Percentiles rank a stretch among this genome's conserved stretches.
Evolutionary conservation across 129 eudicot genomes (phyloP).

Genomic region (Escallonia herrerae): DNA sequence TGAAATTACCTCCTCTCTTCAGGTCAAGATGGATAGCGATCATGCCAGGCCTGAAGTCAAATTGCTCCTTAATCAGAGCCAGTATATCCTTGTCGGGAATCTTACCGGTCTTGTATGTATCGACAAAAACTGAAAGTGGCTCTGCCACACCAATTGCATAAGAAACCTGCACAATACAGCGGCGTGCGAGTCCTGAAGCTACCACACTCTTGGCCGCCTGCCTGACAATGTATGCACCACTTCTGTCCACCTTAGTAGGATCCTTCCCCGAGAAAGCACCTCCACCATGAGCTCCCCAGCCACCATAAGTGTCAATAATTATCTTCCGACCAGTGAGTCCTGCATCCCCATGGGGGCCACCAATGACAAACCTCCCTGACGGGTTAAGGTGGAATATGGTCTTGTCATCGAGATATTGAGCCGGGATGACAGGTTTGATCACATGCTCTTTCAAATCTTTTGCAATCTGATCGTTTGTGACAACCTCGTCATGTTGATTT

Average conservation of each 20-base stretch:
- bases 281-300: too few relatives aligned
- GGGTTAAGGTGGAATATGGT: conserved; percentile 70
- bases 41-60: conserved; percentile 84
- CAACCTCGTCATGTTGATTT: conserved; percentile 70
- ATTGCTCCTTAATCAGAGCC: conserved; percentile 54
- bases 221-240: too few relatives aligned
- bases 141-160: conserved; percentile 80
- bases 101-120: conserved; percentile 58
- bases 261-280: too few relatives aligned
- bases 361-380: conserved; percentile 70
- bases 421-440: conserved; percentile 60
- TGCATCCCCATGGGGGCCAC: too few relatives aligned
- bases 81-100: conserved; percentile 66
- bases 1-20: conserved; percentile 60
- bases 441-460: conserved; percentile 58
- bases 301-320: too few relatives aligned
- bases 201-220: too few relatives aligned
- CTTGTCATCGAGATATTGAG: conserved; percentile 54
- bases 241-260: too few relatives aligned
- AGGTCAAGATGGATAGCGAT: conserved; percentile 64
- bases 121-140: conserved; percentile 65
- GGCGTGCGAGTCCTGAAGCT: conserved; percentile 69
- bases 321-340: too few relatives aligned
- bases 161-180: conserved; percentile 74
- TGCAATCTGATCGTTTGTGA: conserved; percentile 57